Evolutionary conservation across 2,329 filamentous ascomycete species (phyloP), one percentile per base, ranked within the genome.

Genomic region (Nemania diffusa): DNA sequence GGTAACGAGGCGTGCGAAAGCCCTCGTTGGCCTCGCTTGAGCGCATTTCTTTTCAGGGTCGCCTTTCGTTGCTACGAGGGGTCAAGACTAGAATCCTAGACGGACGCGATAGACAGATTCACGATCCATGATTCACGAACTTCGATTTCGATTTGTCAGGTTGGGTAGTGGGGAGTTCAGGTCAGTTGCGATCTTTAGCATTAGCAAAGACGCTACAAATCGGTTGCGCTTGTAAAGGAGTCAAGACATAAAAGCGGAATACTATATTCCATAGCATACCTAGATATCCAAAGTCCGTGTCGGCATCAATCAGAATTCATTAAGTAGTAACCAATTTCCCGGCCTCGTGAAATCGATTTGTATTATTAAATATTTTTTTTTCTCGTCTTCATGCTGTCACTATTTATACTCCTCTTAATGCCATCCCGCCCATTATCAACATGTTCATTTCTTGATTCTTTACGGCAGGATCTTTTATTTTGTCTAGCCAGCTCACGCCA

Each of bases 371-470:
- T 13, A 56, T 29, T 52, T 32, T 20, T 29, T n/a, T 48, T 44
- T 32, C 2, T 42, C 26, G 15, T 34, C 9, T 1, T 13, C 27
- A 24, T 20, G 17, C 5, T 46, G 11, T 29, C 11, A 29, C 44
- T 29, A 17, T 11, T 51, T 67, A 78, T 69, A 85, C 80, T 67
- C 91, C 91, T 71, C 92, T 88, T 72, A 96, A 78, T 1, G 94
- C 93, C 87, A 97, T 97, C 17, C 88, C 86, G 1, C 92, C 90
- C 61, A 97, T 74, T 5, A 95, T 83, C 48, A 92, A 83, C 60
- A 87, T 84, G 76, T 97, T 92, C 50, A 92, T 82, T 73, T 91
- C 87, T 65, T 77, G 82, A 63, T 78, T 81, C 74, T 81, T 84
- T 69, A 79, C 75, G 22, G 73, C 71, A 26, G 83, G 79, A 61